Conservation (phyloP, 495 filamentous ascomycete genomes). For the Glonium stellatum region DNA sequence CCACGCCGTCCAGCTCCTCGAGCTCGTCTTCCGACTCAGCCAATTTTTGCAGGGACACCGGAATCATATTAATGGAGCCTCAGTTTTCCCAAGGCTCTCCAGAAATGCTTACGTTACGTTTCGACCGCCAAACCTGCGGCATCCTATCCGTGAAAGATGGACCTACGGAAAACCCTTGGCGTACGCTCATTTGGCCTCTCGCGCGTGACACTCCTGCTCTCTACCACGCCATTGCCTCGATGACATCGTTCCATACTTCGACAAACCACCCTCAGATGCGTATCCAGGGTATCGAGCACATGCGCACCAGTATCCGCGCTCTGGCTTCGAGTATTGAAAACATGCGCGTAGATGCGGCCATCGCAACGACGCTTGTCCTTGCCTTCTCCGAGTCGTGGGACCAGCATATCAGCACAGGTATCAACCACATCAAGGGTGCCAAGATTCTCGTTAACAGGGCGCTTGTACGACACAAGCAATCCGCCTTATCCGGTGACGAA, state of each 20-base stretch:
- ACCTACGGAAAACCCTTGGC: constrained; percentile 69
- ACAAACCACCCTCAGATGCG: constrained; percentile 51
- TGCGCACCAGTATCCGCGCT: constrained; percentile 56
- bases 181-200: constrained; percentile 66
- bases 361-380: constrained; percentile 67
- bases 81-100: constrained; percentile 44
- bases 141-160: constrained; percentile 73
- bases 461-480: constrained; percentile 40
- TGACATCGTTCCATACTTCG: constrained; percentile 70
- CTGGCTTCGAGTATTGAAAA: constrained; percentile 53
- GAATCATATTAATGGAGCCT: constrained; percentile 32
- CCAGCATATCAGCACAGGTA: constrained; percentile 65
- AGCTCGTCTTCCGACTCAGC: constrained; percentile 26
- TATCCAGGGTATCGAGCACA: constrained; percentile 64
- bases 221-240: constrained; percentile 67
- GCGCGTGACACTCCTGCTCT: constrained; percentile 59
- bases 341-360: constrained; percentile 58
- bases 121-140: constrained; percentile 65
- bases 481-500: constrained; percentile 37
- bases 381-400: constrained; percentile 79
- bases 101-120: constrained; percentile 61
- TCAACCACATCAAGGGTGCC: constrained; percentile 65
- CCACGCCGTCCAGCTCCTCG: constrained; percentile 24
- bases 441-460: constrained; percentile 57
- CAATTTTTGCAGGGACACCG: neutral